Base-by-base conservation (phyloP, 139 green algal species). In the Eudorina sp. region DNA sequence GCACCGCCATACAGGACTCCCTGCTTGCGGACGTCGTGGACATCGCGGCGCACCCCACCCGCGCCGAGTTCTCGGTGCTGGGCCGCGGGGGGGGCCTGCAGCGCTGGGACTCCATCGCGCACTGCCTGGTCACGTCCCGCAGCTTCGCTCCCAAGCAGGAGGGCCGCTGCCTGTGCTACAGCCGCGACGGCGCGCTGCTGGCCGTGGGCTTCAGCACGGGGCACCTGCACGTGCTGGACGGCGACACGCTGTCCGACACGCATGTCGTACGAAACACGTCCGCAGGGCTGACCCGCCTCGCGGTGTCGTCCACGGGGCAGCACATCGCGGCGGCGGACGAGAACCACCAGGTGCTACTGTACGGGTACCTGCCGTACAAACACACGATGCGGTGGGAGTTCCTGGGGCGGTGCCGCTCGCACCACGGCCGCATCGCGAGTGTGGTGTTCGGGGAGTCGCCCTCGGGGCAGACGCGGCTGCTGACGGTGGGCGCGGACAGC, bases 401-500 rank as follows among this genome's bases (percentile, higher is more conserved):
- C 68, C 88, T 96, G 8, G 95, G 95, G 34, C 94, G 92, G 68
- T 88, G 90, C 74, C 79, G 81, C 25, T 83, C 90, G 51, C 95
- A 97, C 87, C 86, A 94, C 46, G 89, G 45, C 25, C 75, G 58
- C 36, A 76, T 96, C 13, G 89, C 92, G n/a, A 91, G 83, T 0
- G 60, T 97, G 45, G 55, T 76, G 18, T 97, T 96, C 91, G 94
- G 92, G 11, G 92, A 95, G 83, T 90, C 92, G 13, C 92, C 91
- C 8, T 83, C 88, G 9, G 93, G 93, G n/a, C 83, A 93, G 55
- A 96, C 92, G 0, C 92, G 92, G 36, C 89, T 97, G 21, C 95
- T 97, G 74, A 95, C 90, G 7, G 38, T 96, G n/a, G 95, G 94
- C n/a, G 83, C 76, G 11, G 95, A 97, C 64, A 83, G 88, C 1